These are phyloP conservation scores for Warburgia ugandensis DNA, from an alignment of 164 flowering plant genomes.

Conservation along the genomic window DNA sequence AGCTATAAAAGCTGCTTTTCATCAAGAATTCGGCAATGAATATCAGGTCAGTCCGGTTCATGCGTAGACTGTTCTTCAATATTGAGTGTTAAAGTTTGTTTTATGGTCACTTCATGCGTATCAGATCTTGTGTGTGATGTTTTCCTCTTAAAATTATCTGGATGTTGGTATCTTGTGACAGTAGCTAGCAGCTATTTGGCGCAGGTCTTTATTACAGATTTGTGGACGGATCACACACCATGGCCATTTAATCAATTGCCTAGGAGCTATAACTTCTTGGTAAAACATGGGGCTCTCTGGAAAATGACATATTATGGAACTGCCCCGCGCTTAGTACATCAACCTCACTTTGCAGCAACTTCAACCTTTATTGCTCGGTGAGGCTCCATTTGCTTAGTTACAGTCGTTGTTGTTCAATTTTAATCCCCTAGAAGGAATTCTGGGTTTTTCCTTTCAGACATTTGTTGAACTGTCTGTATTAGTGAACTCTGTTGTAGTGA, in stretches of 20 bases:
- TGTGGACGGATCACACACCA: conserved; percentile 98
- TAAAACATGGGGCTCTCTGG: conserved; percentile 91
- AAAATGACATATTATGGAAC: conserved; percentile 84
- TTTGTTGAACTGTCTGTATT: not conserved
- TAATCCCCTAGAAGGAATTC: not conserved
- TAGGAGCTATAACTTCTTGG: conserved; percentile 89
- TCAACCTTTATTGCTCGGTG: conserved; percentile 89
- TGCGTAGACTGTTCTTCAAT: not conserved
- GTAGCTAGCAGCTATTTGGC: conserved; percentile 17
- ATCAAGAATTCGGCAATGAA: conserved; percentile 74
- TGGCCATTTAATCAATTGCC: conserved; percentile 99
- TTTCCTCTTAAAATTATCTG: not conserved
- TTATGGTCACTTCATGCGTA: not conserved
- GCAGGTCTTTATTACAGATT: conserved; percentile 95
- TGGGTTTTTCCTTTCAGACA: not conserved
- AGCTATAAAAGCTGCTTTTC: conserved; percentile 83
- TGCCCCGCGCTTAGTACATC: conserved; percentile 80
- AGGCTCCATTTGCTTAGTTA: conserved; percentile 11
- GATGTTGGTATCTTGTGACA: conserved; percentile 3
- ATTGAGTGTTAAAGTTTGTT: not conserved
- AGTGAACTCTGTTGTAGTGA: not conserved
- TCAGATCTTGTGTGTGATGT: not conserved
- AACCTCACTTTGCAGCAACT: conserved; percentile 93
- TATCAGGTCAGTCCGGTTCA: conserved; percentile 63
- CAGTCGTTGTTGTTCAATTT: not conserved